phyloP scores from a whole-genome alignment of 352 stramenopile genomes.

The Pelagophyceae sp. region DNA sequence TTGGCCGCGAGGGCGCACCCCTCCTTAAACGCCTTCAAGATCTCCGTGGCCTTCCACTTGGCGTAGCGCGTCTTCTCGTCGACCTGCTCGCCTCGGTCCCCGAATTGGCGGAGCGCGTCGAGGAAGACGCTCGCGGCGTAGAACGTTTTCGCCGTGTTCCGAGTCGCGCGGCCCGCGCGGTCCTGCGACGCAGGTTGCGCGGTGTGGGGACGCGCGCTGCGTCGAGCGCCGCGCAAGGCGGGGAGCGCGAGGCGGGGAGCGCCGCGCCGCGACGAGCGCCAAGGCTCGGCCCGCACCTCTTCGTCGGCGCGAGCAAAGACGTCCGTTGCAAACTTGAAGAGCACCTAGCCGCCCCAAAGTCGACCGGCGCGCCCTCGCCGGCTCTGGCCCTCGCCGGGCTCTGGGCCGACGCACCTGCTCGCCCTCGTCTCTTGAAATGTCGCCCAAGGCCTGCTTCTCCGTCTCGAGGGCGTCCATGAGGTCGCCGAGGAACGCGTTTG shows the following conservation, averaged over 20 bases:
- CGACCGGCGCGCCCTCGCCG: not conserved
- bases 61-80: constrained; percentile 78
- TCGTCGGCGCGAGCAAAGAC: constrained; percentile 86
- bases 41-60: constrained; percentile 91
- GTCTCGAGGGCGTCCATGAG: constrained; percentile 79
- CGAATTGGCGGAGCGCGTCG: constrained; percentile 91
- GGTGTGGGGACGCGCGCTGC: too few species aligned
- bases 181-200: too few species aligned
- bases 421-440: constrained; percentile 76
- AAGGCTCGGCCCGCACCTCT: too few species aligned
- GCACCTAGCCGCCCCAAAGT: constrained; percentile 51
- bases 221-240: too few species aligned
- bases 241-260: too few species aligned
- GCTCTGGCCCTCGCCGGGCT: constrained; percentile 28
- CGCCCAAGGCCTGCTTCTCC: constrained; percentile 74
- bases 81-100: constrained; percentile 65
- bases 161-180: constrained; percentile 68
- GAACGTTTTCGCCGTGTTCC: constrained; percentile 87
- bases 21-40: constrained; percentile 88
- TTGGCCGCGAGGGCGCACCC: constrained; percentile 61
- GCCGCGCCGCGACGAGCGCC: too few species aligned
- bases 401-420: constrained; percentile 58
- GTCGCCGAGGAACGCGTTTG: constrained; percentile 71
- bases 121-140: constrained; percentile 90
- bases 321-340: constrained; percentile 72